Base-by-base conservation (phyloP, 768 basidiomycete species). In the Sporobolomyces phaffii region DNA sequence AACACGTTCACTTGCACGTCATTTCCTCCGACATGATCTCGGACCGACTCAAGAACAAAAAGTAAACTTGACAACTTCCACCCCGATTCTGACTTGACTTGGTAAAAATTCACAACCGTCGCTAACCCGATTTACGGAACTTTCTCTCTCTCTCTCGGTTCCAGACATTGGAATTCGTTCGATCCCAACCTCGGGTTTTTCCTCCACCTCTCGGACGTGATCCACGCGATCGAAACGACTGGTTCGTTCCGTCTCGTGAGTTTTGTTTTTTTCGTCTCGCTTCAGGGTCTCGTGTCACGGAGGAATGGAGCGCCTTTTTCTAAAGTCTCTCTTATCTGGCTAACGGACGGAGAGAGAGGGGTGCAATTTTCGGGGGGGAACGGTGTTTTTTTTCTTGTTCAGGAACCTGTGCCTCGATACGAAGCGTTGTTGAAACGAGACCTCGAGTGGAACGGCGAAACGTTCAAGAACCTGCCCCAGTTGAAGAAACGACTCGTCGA, bases 1-100 rank as follows among this genome's bases (percentile, higher is more conserved):
- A 56, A 11, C 70, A 67, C 28, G 61, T 65, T 18, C 72, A 72
- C 29, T 43, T 78, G 0, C 79, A 79, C 64, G 77, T 79, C 54
- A 78, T 79, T 29, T 77, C 77, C 7, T 65, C 72, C n/a, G 79
- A 79, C 64, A 58, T 77, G 14, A 70, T 78, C 9, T 76, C 75
- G 8, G 73, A 74, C 3, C 60, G 72, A 13, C 61, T 79, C 15
- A 78, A 78, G 58, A 77, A 74, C 40, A 79, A 79, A 63, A 75
- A 76, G 68, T 77, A 76, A 48, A 50, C 5, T 7, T 26, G 11
- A 9, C 48, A 29, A 17, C 26, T 28, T 48, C 47, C 22, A 45
- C 20, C 26, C 7, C 9, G 8, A 20, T n/a, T n/a, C 36, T 36
- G 54, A 50, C 22, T 18, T 17, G 17, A 15, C 28, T 26, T 17